Percentiles rank a stretch among this genome's conserved stretches.
Evolutionary conservation across 2,329 filamentous ascomycete species (phyloP).

Genomic region (Juglanconis oblonga): DNA sequence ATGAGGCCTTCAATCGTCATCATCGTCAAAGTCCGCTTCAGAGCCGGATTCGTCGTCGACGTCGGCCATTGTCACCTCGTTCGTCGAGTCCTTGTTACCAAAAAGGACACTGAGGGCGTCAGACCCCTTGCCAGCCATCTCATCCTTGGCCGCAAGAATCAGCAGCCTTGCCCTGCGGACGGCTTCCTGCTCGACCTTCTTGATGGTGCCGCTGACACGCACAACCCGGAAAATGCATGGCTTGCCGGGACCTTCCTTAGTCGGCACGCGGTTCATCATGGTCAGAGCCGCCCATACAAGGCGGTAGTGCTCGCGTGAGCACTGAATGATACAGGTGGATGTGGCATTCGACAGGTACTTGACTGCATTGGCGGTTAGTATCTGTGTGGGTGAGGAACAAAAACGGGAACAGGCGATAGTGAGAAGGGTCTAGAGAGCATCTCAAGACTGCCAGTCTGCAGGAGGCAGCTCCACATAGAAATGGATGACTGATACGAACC

Average conservation of each 20-base stretch:
- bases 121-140: constrained; percentile 35
- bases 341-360: constrained; percentile 94
- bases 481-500: constrained; percentile 42
- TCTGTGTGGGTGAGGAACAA: background rate
- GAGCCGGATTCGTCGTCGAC: constrained; percentile 44
- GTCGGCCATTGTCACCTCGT: constrained; percentile 37
- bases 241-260: constrained; percentile 45
- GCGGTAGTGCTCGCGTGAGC: constrained; percentile 77
- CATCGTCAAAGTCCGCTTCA: constrained; percentile 44
- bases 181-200: constrained; percentile 86
- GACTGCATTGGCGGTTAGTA: constrained; percentile 50
- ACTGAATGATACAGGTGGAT: constrained; percentile 86
- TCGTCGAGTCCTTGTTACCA: constrained; percentile 23
- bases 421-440: background rate
- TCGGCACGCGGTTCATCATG: constrained; percentile 69
- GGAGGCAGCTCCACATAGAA: too few species aligned
- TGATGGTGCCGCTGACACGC: constrained; percentile 87
- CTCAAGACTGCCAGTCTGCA: too few species aligned
- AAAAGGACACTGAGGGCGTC: constrained; percentile 29
- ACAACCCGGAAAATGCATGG: constrained; percentile 81
- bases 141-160: constrained; percentile 63
- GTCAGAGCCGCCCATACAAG: constrained; percentile 89
- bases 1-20: constrained; percentile 40
- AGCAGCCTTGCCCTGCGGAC: constrained; percentile 72
- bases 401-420: background rate